These are phyloP conservation scores for Eucalyptus viminalis DNA, from an alignment of 345 rosid genomes.

Conservation along the genomic window DNA sequence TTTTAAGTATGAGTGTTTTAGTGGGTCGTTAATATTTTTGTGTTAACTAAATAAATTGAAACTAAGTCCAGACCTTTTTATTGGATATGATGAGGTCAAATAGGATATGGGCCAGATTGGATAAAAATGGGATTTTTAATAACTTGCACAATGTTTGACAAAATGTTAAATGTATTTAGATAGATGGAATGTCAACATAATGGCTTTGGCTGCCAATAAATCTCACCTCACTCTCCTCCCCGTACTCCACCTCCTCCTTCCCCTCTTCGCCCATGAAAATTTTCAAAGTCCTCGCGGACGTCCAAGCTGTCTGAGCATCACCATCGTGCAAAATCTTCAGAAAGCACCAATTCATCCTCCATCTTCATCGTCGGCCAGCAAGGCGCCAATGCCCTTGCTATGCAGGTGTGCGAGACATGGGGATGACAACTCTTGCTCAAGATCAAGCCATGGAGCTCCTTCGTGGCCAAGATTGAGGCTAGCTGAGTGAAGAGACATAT, in stretches of 20 bases:
- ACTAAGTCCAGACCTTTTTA: rapidly evolving
- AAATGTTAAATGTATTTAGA: background rate
- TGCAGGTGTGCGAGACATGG: background rate
- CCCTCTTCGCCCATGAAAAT: background rate
- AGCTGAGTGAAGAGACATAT: too few species aligned
- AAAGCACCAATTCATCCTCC: background rate
- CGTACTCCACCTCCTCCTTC: background rate
- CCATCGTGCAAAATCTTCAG: background rate
- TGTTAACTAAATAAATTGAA: background rate
- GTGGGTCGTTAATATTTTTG: background rate
- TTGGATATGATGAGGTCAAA: background rate
- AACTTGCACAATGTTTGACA: background rate
- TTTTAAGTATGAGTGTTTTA: background rate
- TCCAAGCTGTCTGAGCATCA: background rate
- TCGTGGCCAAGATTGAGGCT: background rate
- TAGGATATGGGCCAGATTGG: background rate
- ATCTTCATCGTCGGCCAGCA: background rate
- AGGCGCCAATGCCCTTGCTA: background rate
- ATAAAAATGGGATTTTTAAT: background rate
- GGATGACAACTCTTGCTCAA: background rate
- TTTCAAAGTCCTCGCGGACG: background rate
- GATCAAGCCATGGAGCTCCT: background rate
- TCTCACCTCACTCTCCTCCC: background rate
- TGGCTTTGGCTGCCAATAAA: background rate
- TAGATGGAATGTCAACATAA: background rate